These are phyloP conservation scores for Hippophae gyantsensis DNA, from an alignment of 306 rosid species.

Conservation along the genomic window DNA sequence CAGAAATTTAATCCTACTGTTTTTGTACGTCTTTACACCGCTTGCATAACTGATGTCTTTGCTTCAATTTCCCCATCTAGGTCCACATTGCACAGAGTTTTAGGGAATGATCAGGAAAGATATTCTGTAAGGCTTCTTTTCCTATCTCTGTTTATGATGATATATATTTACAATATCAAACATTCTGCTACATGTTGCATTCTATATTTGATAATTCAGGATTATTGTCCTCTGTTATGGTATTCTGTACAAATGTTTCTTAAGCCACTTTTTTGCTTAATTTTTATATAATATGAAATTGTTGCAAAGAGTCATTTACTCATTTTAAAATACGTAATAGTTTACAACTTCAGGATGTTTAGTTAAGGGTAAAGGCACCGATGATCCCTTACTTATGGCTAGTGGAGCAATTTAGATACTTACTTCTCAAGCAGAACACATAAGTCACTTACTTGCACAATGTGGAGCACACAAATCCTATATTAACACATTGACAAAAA, in stretches of 20 bases:
- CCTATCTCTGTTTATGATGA: background rate
- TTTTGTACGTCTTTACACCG: background rate
- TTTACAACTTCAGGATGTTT: too few relatives aligned
- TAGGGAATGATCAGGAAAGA: constrained; percentile 76
- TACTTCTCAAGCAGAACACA: too few relatives aligned
- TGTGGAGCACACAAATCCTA: too few relatives aligned
- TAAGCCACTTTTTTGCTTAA: background rate
- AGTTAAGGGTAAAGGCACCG: too few relatives aligned
- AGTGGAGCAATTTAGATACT: too few relatives aligned
- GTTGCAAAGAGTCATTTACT: too few relatives aligned
- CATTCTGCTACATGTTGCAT: background rate
- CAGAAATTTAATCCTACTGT: background rate
- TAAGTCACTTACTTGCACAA: too few relatives aligned
- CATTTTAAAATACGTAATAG: too few relatives aligned
- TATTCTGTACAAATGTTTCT: background rate
- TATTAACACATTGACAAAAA: too few relatives aligned
- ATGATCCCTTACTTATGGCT: too few relatives aligned
- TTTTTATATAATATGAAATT: too few relatives aligned
- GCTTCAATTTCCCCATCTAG: constrained; percentile 33
- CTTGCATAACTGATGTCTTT: background rate
- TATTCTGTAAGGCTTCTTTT: constrained; percentile 55
- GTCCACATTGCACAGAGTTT: constrained; percentile 89
- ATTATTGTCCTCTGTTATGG: background rate
- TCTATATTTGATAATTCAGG: background rate
- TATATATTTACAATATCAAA: background rate